These are phyloP conservation scores for Rutidosis leptorrhynchoides DNA, from an alignment of 129 eudicot genomes.

Conservation along the genomic window DNA sequence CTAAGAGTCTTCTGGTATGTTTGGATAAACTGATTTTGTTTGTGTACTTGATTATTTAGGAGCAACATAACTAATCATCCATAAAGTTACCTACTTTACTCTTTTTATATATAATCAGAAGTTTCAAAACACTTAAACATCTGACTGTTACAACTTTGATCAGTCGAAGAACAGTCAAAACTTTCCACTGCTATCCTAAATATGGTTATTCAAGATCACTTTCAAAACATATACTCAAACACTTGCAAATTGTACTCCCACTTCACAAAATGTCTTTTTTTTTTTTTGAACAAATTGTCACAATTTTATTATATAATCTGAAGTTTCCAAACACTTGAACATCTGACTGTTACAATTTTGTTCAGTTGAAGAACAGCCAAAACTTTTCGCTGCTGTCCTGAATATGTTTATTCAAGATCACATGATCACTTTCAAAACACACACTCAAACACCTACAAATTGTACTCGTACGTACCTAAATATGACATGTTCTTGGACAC, in stretches of 20 bases:
- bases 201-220: no score
- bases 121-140: no score
- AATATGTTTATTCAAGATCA: neutral
- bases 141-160: no score
- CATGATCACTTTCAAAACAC: neutral
- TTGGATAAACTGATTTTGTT: constrained; percentile 7
- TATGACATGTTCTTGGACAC: constrained; percentile 4
- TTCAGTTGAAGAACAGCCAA: neutral
- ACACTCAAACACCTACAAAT: neutral
- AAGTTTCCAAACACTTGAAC: neutral
- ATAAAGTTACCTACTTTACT: neutral
- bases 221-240: no score
- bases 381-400: neutral
- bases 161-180: no score
- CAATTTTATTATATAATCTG: neutral
- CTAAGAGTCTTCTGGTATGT: constrained; percentile 87
- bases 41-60: constrained; percentile 5
- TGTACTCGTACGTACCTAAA: constrained; percentile 9
- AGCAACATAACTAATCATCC: neutral
- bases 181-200: no score
- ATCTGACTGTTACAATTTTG: constrained; percentile 2
- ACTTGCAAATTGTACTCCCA: neutral
- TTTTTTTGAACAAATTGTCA: neutral
- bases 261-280: neutral
- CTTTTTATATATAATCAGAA: neutral